Percentiles rank a stretch among this genome's conserved stretches.
Evolutionary conservation across 1,139 yeast species (phyloP).

Genomic region (Magnusiomyces magnusii): DNA sequence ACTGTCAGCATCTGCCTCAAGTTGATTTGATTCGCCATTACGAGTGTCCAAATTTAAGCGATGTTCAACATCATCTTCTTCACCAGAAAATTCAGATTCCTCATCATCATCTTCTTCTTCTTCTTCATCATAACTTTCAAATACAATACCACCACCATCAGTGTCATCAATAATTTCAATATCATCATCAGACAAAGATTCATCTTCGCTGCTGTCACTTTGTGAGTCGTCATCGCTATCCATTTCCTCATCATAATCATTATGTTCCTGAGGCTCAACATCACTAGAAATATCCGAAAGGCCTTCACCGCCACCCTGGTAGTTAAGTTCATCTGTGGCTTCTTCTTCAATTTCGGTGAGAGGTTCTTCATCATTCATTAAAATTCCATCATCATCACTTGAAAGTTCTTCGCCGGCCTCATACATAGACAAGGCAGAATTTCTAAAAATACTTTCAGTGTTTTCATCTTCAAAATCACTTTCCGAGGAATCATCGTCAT

Average conservation of each 20-base stretch:
- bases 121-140: background rate
- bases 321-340: conserved; percentile 30
- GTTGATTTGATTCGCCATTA: background rate
- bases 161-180: conserved; percentile 23
- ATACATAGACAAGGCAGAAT: conserved; percentile 91
- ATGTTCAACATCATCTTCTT: background rate
- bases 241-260: conserved; percentile 22
- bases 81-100: background rate
- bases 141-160: too few species aligned
- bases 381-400: conserved; percentile 51
- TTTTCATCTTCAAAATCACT: conserved; percentile 48
- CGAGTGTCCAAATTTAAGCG: too few species aligned
- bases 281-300: conserved; percentile 31
- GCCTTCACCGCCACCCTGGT: conserved; percentile 29
- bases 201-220: conserved; percentile 29
- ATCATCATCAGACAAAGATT: conserved; percentile 21
- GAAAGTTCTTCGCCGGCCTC: conserved; percentile 73
- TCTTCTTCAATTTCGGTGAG: conserved; percentile 27
- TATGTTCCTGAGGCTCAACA: conserved; percentile 30
- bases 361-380: too few species aligned
- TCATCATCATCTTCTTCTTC: background rate
- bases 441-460: conserved; percentile 66
- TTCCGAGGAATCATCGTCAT: conserved; percentile 18
- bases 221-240: conserved; percentile 18
- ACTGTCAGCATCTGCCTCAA: conserved; percentile 21